These are phyloP conservation scores for Cardamine occulta DNA, from an alignment of 345 rosid genomes.

Conservation along the genomic window DNA sequence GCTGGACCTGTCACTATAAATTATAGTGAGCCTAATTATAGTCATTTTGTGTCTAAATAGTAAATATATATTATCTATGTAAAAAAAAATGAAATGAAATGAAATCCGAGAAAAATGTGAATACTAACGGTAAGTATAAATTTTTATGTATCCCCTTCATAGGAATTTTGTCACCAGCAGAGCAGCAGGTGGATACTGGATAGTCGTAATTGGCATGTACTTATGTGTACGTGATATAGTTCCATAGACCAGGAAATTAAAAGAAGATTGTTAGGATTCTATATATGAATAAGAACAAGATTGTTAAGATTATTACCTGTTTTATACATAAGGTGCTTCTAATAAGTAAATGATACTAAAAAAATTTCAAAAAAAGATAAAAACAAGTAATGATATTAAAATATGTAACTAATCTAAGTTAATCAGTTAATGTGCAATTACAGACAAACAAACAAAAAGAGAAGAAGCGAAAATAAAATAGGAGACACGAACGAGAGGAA, in stretches of 20 bases:
- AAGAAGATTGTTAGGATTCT: too few relatives aligned
- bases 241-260: background rate
- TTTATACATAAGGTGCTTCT: background rate
- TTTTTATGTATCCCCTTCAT: background rate
- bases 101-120: background rate
- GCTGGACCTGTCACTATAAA: background rate
- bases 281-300: background rate
- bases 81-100: too few relatives aligned
- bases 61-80: background rate
- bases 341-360: background rate
- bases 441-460: slow-evolving; percentile 6
- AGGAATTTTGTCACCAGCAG: background rate
- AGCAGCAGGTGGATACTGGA: background rate
- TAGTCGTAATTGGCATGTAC: background rate
- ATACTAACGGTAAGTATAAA: background rate
- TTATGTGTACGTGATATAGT: slow-evolving; percentile 4
- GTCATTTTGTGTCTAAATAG: background rate
- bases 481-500: slow-evolving; percentile 20
- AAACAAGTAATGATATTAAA: background rate
- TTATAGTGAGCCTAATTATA: background rate
- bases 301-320: background rate
- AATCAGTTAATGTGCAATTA: slow-evolving; percentile 5
- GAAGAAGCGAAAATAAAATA: slow-evolving; percentile 33
- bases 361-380: too few relatives aligned
- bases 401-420: background rate